A percentile compares a stretch with the other conserved stretches of the same genome.
These are phyloP conservation scores for Phaeosphaeriaceae sp. DNA, from an alignment of 2,329 filamentous ascomycete genomes.

Conservation along the genomic window DNA sequence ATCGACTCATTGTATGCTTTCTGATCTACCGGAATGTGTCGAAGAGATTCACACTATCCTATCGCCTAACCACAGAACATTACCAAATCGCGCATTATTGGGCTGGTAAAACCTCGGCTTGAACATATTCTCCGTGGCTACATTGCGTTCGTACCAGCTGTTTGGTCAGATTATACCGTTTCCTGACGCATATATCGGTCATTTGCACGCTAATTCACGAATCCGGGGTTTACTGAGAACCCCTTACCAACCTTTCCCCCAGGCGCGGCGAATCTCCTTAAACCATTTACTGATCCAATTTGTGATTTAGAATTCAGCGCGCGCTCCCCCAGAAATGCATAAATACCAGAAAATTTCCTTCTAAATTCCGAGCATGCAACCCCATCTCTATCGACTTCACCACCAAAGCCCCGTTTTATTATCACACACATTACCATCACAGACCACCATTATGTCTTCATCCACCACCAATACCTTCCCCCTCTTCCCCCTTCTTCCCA, in stretches of 20 bases:
- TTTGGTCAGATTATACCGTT: neutral
- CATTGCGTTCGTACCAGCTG: neutral
- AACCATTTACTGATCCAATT: neutral
- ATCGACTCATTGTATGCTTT: neutral
- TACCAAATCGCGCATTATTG: neutral
- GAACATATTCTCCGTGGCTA: neutral
- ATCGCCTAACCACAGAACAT: neutral
- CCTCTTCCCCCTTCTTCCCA: neutral
- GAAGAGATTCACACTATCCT: neutral
- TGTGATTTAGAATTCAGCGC: neutral
- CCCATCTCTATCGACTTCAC: neutral
- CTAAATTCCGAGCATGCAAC: neutral
- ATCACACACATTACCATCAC: neutral
- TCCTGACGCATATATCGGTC: neutral
- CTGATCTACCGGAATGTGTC: neutral
- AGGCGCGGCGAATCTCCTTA: neutral
- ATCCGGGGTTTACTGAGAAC: neutral
- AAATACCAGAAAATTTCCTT: neutral
- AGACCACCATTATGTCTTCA: constrained; percentile 3
- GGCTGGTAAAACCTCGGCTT: neutral
- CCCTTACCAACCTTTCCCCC: neutral
- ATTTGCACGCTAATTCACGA: neutral
- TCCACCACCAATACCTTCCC: neutral
- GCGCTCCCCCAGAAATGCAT: neutral
- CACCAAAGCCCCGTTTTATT: neutral